Conservation (phyloP, 257 asterid species). For the Thymus quinquecostatus region DNA sequence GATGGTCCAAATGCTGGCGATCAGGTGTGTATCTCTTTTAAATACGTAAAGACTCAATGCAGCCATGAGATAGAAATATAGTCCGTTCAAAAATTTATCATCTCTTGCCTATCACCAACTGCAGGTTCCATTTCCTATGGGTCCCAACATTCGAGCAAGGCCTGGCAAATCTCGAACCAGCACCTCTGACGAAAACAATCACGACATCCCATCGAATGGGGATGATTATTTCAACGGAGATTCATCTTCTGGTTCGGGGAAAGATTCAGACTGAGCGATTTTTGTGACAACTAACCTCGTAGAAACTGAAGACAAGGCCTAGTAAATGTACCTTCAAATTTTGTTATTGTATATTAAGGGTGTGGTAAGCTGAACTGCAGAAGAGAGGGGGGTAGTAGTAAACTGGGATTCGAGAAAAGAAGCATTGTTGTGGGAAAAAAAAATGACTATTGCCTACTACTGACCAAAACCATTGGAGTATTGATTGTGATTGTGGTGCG, state of each 20-base stretch:
- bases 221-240: constrained; percentile 67
- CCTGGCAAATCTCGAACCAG: constrained; percentile 62
- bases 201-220: constrained; percentile 49
- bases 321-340: constrained; percentile 51
- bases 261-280: constrained; percentile 73
- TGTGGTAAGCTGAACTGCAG: constrained; percentile 46
- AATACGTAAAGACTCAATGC: not conserved
- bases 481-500: constrained; percentile 28
- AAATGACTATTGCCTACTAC: constrained; percentile 36
- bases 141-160: constrained; percentile 78
- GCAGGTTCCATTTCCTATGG: constrained; percentile 99
- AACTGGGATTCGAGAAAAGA: constrained; percentile 30
- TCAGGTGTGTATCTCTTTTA: constrained; percentile 60
- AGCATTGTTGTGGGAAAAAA: constrained; percentile 36
- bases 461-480: constrained; percentile 41
- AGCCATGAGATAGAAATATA: not conserved
- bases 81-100: too few species aligned
- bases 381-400: constrained; percentile 32
- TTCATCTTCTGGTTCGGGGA: constrained; percentile 61
- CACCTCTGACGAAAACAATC: constrained; percentile 66
- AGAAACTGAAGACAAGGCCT: constrained; percentile 37
- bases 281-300: constrained; percentile 63
- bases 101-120: not conserved
- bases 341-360: constrained; percentile 70
- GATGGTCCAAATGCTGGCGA: constrained; percentile 99